phyloP scores from a whole-genome alignment of 176 grass and related monocot genomes.

The Aegilops longissima region DNA sequence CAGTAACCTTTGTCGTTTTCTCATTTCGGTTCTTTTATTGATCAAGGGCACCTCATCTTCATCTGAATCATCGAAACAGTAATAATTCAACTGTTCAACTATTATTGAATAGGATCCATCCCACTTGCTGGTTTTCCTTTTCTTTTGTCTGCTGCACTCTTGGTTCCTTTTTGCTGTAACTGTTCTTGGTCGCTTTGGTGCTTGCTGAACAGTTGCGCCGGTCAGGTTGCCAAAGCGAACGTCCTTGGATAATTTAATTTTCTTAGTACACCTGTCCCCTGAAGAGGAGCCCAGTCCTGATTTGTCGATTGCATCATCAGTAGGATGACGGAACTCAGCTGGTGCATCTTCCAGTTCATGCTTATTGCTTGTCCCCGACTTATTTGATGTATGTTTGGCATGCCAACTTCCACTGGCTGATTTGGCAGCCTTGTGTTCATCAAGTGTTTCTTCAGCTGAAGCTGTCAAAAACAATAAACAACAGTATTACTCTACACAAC shows the following conservation, averaged over 20 bases:
- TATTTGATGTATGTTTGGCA: conserved; percentile 29
- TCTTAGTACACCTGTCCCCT: conserved; percentile 35
- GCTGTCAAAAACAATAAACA: conserved; percentile 21
- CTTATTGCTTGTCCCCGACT: conserved; percentile 28
- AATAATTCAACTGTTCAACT: conserved; percentile 48
- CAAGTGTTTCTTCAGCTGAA: conserved; percentile 41
- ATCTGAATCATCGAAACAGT: conserved; percentile 35
- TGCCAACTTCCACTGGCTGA: conserved; percentile 19
- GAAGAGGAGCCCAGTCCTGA: conserved; percentile 31
- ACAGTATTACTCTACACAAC: conserved; percentile 3
- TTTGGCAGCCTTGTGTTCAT: conserved; percentile 25
- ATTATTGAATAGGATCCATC: conserved; percentile 29
- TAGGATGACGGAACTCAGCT: conserved; percentile 19
- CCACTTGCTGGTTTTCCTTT: conserved; percentile 42
- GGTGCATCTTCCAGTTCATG: conserved; percentile 10
- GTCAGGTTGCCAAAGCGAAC: background rate
- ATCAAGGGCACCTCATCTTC: conserved; percentile 59
- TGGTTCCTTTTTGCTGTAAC: conserved; percentile 28
- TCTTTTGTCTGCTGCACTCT: conserved; percentile 35
- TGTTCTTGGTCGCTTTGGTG: conserved; percentile 43
- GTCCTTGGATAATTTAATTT: conserved; percentile 44
- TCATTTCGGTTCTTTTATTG: conserved; percentile 67
- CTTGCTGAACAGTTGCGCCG: background rate
- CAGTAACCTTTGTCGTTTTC: conserved; percentile 39
- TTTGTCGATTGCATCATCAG: conserved; percentile 14